Evolutionary conservation across 2,329 filamentous ascomycete genomes (phyloP), one percentile per base, ranked within the genome.

Genomic region (Diaporthe ampelina): DNA sequence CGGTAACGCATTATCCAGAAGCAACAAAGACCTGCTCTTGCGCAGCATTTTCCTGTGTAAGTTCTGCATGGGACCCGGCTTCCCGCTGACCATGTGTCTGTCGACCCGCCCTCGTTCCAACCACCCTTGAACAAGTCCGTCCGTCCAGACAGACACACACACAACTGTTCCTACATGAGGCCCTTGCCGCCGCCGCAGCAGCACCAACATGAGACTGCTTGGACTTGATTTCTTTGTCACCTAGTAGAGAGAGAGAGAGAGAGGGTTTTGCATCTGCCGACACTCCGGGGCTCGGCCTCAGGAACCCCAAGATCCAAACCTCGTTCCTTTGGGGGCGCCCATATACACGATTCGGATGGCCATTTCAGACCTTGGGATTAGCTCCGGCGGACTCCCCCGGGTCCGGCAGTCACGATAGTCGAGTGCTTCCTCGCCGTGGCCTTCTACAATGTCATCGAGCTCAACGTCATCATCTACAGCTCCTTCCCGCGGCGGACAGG

Each of bases 401-500:
- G 63, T 4, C 63, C 63, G 13, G 63, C 63, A 9, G 32, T 54
- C 48, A 54, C 63, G n/a, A 68, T 68, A 54, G 63, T 68, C 48
- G 63, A 68, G 19, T 68, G 63, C 63, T 68, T 68, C 63, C 63
- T 68, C 32, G 26, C 45, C 21, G 63, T 68, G 63, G 63, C 63
- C 21, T 54, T 73, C 21, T 73, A 70, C 65, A 71, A 71, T 17
- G 45, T 70, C 9, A 32, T 56, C 56, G 72, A 73, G 65, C 58
- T 61, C 5, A 54, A 63, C 45, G 43, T 71, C 72, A 32, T 61
- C 72, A 45, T 70, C 24, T 73, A 70, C 65, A 63, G 72, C 45
- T 56, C 35, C n/a, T 59, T 73, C 56, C 68, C 50, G 1, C 56
- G 67, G 29, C 72, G 72, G 24, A 50, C 45, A 0, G 52, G 56